Conservation (phyloP, 805 yeast species). For the Torulaspora franciscae region DNA sequence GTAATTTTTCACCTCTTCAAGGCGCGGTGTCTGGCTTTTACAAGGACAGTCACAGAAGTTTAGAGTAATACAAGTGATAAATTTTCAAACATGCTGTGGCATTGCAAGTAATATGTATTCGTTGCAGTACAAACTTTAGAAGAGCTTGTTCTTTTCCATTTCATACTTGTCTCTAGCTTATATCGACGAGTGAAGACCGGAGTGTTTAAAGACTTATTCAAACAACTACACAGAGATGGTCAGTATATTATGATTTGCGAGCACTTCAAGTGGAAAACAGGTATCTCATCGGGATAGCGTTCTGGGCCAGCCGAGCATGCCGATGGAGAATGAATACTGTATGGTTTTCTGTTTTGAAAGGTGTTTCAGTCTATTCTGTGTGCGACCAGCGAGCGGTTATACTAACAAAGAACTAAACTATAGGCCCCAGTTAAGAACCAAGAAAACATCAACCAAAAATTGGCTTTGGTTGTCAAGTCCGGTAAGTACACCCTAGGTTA, state of each 20-base stretch:
- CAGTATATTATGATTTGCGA: constrained; percentile 46
- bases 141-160: not conserved
- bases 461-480: constrained; percentile 96
- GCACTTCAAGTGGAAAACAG: constrained; percentile 6
- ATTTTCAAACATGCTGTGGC: not conserved
- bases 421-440: constrained; percentile 92
- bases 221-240: constrained; percentile 91
- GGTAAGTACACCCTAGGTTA: constrained; percentile 99
- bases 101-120: not conserved
- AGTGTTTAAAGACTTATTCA: constrained; percentile 52
- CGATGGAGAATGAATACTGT: constrained; percentile 4
- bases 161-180: not conserved
- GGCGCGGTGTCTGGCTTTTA: constrained; percentile 1
- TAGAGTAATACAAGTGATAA: constrained; percentile 1
- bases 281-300: constrained; percentile 1
- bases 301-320: not conserved
- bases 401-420: constrained; percentile 18
- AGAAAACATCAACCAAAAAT: constrained; percentile 96
- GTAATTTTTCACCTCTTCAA: not conserved
- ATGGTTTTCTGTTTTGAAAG: constrained; percentile 4
- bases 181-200: constrained; percentile 63
- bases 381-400: not conserved
- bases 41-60: not conserved
- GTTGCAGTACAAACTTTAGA: constrained; percentile 4
- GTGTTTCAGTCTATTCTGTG: not conserved